Evolutionary conservation across 345 rosid species (phyloP), one percentile per base, ranked within the genome.

Genomic region (Corymbia maculata): DNA sequence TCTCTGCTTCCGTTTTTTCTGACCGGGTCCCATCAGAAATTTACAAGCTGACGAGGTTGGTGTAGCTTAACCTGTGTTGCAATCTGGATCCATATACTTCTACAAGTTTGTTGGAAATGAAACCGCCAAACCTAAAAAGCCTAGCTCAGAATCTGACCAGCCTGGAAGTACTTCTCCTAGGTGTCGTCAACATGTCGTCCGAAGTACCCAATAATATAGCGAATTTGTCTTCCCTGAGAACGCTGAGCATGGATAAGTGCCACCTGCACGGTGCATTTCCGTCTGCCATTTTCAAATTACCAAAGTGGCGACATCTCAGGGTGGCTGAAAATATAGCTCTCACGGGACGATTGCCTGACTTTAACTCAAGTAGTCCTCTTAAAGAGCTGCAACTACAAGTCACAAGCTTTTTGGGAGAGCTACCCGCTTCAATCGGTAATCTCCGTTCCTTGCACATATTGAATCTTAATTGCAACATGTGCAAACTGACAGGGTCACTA

Each of bases 21-120:
- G 91, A 92, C 11, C 85, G 1, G 22, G 47, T 92, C 52, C 91
- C 92, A 12, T 21, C 13, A 13, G 85, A 89, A 57, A 87, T 91
- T 28, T 86, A 88, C 24, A 85, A 42, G 13, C 79, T 93, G 28
- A 85, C 89, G 30, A 89, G 85, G 36, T 82, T 89, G 88, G 52
- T 47, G 30, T 53, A 57, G 13, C 88, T 87, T 4, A 2, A 52
- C 44, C 10, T 61, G 5, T 26, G 80, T 51, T 13, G 80, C 14
- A 42, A 86, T 51, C 28, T 7, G 0, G 19, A 30, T 53, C 36
- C 64, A 52, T 7, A 21, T 0, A 6, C 2, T 52, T 36, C 10
- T 21, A 7, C 87, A 52, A 6, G 0, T 52, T 51, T 26, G 66
- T 53, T 87, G 68, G 51, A 36, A 4, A 85, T 87, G n/a, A 10